A percentile compares a stretch with the other conserved stretches of the same genome.
Evolutionary conservation across 2,329 filamentous ascomycete species (phyloP).

Genomic region (Aureobasidium leucospermi): DNA sequence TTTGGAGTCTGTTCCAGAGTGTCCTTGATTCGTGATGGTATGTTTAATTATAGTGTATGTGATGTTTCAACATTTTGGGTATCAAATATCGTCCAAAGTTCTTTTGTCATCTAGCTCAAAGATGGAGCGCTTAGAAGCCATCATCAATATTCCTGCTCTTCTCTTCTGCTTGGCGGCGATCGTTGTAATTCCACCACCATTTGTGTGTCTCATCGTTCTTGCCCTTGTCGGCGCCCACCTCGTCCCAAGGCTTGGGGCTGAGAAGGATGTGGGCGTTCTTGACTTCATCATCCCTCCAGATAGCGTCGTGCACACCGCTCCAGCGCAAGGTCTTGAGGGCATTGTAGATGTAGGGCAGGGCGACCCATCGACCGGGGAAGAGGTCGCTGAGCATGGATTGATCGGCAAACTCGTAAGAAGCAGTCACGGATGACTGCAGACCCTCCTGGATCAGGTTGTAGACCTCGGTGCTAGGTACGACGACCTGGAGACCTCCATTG

Average conservation of each 20-base stretch:
- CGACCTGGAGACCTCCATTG: slow-evolving; percentile 55
- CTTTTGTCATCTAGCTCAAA: neutral
- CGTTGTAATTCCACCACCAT: slow-evolving; percentile 53
- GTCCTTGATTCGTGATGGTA: neutral
- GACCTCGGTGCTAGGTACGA: slow-evolving; percentile 47
- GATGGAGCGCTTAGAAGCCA: slow-evolving; percentile 36
- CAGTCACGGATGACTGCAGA: slow-evolving; percentile 37
- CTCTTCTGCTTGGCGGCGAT: slow-evolving; percentile 43
- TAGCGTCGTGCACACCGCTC: slow-evolving; percentile 49
- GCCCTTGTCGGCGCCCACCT: slow-evolving; percentile 35
- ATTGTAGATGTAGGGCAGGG: slow-evolving; percentile 55
- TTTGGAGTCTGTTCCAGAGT: neutral
- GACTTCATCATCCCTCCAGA: slow-evolving; percentile 53
- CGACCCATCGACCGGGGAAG: slow-evolving; percentile 51
- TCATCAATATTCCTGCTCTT: slow-evolving; percentile 42
- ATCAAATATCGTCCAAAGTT: neutral
- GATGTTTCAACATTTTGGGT: neutral
- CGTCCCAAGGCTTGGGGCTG: slow-evolving; percentile 57
- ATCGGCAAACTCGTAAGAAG: slow-evolving; percentile 53
- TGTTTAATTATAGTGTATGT: neutral
- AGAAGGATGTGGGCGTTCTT: slow-evolving; percentile 59
- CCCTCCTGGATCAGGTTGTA: slow-evolving; percentile 47
- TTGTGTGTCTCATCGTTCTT: slow-evolving; percentile 43
- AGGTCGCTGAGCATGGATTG: slow-evolving; percentile 52
- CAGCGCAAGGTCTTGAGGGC: slow-evolving; percentile 53